Base-by-base conservation (phyloP, 176 grass and related monocot species). In the Chloris gayana region DNA sequence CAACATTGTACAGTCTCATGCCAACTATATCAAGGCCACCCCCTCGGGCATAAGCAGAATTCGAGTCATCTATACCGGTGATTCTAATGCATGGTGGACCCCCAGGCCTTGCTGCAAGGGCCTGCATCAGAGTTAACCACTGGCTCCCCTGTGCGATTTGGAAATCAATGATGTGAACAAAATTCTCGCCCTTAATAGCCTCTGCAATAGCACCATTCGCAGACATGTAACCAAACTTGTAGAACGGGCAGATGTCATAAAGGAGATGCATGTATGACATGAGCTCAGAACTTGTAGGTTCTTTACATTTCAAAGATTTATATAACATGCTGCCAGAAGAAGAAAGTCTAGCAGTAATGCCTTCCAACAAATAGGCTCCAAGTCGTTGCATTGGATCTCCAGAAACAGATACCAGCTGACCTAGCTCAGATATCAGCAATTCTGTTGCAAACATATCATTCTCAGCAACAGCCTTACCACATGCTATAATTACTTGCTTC, bases 201-300 rank as follows among this genome's bases (percentile, higher is more conserved):
- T 94, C 92, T 38, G 86, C 86, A 9, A 94, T 91, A 6, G 92
- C 92, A 69, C 88, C 88, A 78, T 94, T 91, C 14, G 92, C 92
- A 69, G 92, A 91, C 83, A 94, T 81, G 72, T 91, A 94, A 70
- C 92, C 92, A 81, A 94, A 94, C 75, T 94, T 94, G 67, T 51
- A 94, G 75, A 88, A 94, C 39, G 92, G 92, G 66, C 88, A 94
- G 18, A 91, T 90, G 47, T 94, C 85, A 9, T 90, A 94, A 44
- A 94, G 79, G 41, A 88, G 75, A 75, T 77, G 75, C 92, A 94
- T 94, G 70, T 91, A 91, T 21, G 92, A 91, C 82, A 94, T 88
- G 64, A 91, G 88, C 54, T 94, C 92, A 76, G 88, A 88, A 70
- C 92, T 25, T 56, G 88, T 91, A 27, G 92, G 92, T 81, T 91